Conservation (phyloP, 768 basidiomycete species). For the Porphyrellus cyaneotinctus region DNA sequence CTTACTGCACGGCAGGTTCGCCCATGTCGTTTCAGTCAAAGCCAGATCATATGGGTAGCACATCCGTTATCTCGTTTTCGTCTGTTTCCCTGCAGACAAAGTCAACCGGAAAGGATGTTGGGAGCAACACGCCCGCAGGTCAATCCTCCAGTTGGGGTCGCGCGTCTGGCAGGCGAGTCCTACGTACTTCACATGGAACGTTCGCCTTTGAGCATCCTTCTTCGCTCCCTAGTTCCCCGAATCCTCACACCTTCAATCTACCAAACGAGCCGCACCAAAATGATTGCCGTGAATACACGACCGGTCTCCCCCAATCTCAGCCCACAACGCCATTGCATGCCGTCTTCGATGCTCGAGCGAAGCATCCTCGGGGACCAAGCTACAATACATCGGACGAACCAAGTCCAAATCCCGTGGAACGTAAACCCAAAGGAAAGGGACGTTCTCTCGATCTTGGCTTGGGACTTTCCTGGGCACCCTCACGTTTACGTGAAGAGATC, state of each 20-base stretch:
- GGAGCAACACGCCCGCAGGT: constrained; percentile 28
- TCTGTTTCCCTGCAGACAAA: constrained; percentile 39
- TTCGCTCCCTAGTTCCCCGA: constrained; percentile 41
- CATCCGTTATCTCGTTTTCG: constrained; percentile 32
- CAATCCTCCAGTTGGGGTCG: constrained; percentile 59
- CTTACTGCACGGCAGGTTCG: constrained; percentile 16
- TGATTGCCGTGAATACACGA: background rate
- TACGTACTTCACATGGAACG: constrained; percentile 48
- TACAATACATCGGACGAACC: constrained; percentile 22
- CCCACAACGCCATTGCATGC: constrained; percentile 26
- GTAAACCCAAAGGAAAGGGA: constrained; percentile 45
- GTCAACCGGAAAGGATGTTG: constrained; percentile 27
- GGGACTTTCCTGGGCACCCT: constrained; percentile 70
- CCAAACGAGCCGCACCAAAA: constrained; percentile 12
- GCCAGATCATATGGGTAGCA: constrained; percentile 36
- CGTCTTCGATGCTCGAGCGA: constrained; percentile 30
- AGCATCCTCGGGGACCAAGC: constrained; percentile 25
- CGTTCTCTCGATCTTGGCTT: constrained; percentile 69
- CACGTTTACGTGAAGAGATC: constrained; percentile 62
- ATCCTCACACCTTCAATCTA: constrained; percentile 18
- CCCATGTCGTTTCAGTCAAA: constrained; percentile 23
- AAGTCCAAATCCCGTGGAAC: constrained; percentile 12
- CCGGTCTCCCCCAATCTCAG: constrained; percentile 11
- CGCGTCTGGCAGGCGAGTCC: constrained; percentile 40
- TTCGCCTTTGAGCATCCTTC: constrained; percentile 71